Percentiles rank a stretch among this genome's conserved stretches.
Conservation (phyloP, 75 land plant genomes). For the Larix kaempferi region DNA sequence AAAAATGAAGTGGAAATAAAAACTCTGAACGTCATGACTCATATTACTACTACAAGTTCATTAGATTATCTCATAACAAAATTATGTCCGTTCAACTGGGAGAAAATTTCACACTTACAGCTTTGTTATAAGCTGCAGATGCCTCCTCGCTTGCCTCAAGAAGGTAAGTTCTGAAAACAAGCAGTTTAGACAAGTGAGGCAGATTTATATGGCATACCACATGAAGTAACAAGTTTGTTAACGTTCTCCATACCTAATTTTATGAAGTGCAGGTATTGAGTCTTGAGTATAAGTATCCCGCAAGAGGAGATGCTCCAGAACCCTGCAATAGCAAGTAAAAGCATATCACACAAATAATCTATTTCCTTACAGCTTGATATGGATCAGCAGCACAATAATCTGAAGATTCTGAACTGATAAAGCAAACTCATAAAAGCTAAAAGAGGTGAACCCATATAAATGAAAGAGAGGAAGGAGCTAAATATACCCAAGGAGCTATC, state of each 20-base stretch:
- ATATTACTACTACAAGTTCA: background rate
- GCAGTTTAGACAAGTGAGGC: background rate
- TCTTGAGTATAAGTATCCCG: conserved; percentile 91
- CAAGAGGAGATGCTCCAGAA: conserved; percentile 81
- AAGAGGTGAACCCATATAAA: too few species aligned
- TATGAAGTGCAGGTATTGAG: conserved; percentile 89
- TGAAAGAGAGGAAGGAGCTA: too few species aligned
- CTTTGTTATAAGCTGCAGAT: conserved; percentile 91
- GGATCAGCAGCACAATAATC: too few species aligned
- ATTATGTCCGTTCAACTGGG: background rate
- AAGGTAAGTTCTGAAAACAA: conserved; percentile 61
- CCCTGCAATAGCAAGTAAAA: conserved; percentile 45
- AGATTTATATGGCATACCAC: background rate
- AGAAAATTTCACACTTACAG: conserved; percentile 39
- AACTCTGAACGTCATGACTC: background rate
- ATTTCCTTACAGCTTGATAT: background rate
- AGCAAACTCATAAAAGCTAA: too few species aligned
- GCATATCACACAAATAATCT: background rate
- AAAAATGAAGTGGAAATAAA: background rate
- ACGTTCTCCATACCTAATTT: conserved; percentile 58
- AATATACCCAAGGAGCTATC: too few species aligned
- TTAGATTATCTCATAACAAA: background rate
- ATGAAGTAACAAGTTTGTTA: background rate
- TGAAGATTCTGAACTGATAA: too few species aligned
- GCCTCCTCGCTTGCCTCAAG: conserved; percentile 92